Conservation (phyloP, 2,329 filamentous ascomycete genomes). For the Pseudogymnoascus sp. region DNA sequence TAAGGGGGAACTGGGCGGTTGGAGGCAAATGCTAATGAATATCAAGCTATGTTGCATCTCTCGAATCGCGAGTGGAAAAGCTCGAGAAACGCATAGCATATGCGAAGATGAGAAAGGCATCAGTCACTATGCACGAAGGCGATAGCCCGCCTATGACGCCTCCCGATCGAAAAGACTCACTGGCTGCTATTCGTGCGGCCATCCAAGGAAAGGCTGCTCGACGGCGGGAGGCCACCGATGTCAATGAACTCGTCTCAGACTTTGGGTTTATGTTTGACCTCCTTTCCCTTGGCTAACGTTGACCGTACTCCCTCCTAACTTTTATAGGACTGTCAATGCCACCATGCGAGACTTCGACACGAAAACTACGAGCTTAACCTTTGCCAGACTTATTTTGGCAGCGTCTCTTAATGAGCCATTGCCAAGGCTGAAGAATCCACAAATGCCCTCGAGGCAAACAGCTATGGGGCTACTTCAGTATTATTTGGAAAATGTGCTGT, state of each 20-base stretch:
- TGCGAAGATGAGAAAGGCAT: constrained; percentile 64
- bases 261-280: constrained; percentile 77
- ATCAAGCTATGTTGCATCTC: constrained; percentile 76
- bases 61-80: constrained; percentile 87
- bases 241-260: constrained; percentile 87
- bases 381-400: constrained; percentile 81
- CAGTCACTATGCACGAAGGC: constrained; percentile 58
- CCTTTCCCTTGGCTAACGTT: constrained; percentile 14
- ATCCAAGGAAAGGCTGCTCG: constrained; percentile 60
- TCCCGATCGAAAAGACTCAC: constrained; percentile 57
- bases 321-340: constrained; percentile 75
- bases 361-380: constrained; percentile 82
- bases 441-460: constrained; percentile 65
- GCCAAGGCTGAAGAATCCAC: constrained; percentile 53
- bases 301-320: constrained; percentile 13
- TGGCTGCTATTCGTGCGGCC: constrained; percentile 55
- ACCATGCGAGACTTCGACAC: constrained; percentile 91
- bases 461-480: constrained; percentile 68
- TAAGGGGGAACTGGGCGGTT: not conserved
- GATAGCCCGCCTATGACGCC: constrained; percentile 40
- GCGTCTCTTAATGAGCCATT: constrained; percentile 69
- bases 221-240: constrained; percentile 71
- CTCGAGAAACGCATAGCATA: constrained; percentile 72
- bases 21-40: constrained; percentile 19
- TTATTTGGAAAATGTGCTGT: constrained; percentile 77